Base-by-base conservation (phyloP, 2,329 filamentous ascomycete genomes). In the Xylaria sp. region DNA sequence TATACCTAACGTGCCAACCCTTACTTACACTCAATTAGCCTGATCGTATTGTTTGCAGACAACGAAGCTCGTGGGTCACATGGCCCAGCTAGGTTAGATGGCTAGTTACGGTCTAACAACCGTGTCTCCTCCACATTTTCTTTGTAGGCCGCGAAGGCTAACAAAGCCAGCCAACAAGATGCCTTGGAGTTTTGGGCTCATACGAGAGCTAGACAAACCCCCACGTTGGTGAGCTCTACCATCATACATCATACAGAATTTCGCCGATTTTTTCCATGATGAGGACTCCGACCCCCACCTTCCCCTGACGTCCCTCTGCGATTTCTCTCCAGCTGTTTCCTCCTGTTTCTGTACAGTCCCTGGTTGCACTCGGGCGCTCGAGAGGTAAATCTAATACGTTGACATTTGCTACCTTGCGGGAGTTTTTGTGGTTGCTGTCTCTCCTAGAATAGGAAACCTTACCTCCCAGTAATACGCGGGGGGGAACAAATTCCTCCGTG, bases 231-330 rank as follows among this genome's bases (percentile, higher is more conserved):
- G n/a, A 57, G 50, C 43, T 57, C 50, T 23, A 18, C 32, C 56
- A 32, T 53, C 20, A 34, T 60, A 63, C 46, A 30, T 52, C 25
- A 36, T 36, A 23, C 52, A 60, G 61, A 28, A 63, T 60, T 60
- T 62, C 63, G 66, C 62, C 66, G 66, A 65, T 65, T 68, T 63
- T 62, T 7, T 60, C 66, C 63, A 52, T 7, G 15, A 15, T 15
- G 18, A 52, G 60, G 25, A 58, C 10, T 30, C 30, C 55, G 36
- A 56, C 65, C 68, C 65, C 68, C 65, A 68, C 61, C 32, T 63
- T 52, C 28, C 34, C 50, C 57, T 39, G 20, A 53, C 8, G 41
- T 32, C 20, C 8, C 32, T 55, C 20, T 45, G 23, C 8, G 30
- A 34, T 30, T 10, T 43, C n/a, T 53, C 53, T 23, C 25, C 9